phyloP scores from a whole-genome alignment of 345 rosid genomes.

The Populus deltoides region DNA sequence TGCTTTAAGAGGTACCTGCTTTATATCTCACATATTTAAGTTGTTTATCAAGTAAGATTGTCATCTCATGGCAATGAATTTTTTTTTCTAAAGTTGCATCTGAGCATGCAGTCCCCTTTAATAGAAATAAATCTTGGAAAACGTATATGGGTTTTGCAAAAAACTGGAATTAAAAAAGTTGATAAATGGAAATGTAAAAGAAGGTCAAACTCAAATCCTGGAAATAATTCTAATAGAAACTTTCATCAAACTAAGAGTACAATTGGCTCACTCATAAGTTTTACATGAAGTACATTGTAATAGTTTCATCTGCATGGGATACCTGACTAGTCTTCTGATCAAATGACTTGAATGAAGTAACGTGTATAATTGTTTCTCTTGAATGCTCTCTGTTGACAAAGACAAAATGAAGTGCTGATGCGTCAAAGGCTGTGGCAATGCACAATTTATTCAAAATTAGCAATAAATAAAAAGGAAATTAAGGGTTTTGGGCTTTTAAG shows the following conservation, averaged over 20 bases:
- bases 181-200: conserved; percentile 1
- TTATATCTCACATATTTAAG: not conserved
- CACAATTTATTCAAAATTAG: not conserved
- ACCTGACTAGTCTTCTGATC: not conserved
- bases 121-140: conserved; percentile 1
- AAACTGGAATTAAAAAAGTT: not conserved
- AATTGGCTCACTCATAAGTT: not conserved
- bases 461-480: not conserved
- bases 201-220: not conserved
- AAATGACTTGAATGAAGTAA: not conserved
- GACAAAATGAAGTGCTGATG: not conserved
- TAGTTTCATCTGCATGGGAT: not conserved
- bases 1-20: conserved; percentile 74
- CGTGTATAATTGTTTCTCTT: not conserved
- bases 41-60: not conserved
- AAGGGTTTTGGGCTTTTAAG: not conserved
- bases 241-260: not conserved
- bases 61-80: not conserved
- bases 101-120: conserved; percentile 6
- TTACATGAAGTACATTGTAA: not conserved
- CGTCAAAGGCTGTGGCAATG: not conserved
- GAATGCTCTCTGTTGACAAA: not conserved
- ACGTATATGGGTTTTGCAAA: not conserved
- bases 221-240: not conserved
- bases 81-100: not conserved